These are phyloP conservation scores for Bipolaris cookei DNA, from an alignment of 2,329 filamentous ascomycete species.

Conservation along the genomic window DNA sequence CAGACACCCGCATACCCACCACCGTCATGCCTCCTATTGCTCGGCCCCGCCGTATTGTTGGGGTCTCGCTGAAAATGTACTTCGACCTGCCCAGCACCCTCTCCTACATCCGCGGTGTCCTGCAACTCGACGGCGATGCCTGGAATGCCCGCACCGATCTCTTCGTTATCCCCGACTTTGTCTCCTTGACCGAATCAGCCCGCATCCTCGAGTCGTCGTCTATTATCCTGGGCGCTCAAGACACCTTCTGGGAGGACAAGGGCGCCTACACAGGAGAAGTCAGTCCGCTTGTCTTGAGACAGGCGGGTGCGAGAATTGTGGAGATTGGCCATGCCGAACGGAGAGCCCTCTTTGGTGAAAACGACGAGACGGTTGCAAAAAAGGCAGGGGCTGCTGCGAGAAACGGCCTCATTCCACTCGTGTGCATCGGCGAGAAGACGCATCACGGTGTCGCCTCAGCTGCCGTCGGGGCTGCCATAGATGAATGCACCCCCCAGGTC, in stretches of 20 bases:
- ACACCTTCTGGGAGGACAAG: constrained; percentile 71
- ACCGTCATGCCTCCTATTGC: constrained; percentile 40
- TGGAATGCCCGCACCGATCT: constrained; percentile 67
- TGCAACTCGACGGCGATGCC: constrained; percentile 58
- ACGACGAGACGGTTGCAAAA: constrained; percentile 68
- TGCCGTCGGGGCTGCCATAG: constrained; percentile 64
- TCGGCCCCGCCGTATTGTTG: constrained; percentile 67
- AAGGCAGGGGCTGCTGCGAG: constrained; percentile 73
- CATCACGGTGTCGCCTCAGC: constrained; percentile 53
- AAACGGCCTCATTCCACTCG: constrained; percentile 75
- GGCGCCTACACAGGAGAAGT: constrained; percentile 82
- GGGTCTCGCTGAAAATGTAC: constrained; percentile 81
- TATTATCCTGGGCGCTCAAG: constrained; percentile 75
- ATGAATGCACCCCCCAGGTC: constrained; percentile 71
- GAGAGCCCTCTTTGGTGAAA: constrained; percentile 73
- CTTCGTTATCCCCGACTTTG: constrained; percentile 79
- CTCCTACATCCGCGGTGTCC: constrained; percentile 54
- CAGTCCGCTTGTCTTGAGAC: constrained; percentile 69
- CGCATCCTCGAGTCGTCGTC: constrained; percentile 57
- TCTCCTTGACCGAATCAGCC: constrained; percentile 66
- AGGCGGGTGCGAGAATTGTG: constrained; percentile 73
- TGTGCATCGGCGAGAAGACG: constrained; percentile 79
- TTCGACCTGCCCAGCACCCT: constrained; percentile 70
- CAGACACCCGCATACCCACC: not conserved
- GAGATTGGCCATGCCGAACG: constrained; percentile 85